Evolutionary conservation across 345 rosid genomes (phyloP), one percentile per base, ranked within the genome.

Genomic region (Eucalyptus globulus): DNA sequence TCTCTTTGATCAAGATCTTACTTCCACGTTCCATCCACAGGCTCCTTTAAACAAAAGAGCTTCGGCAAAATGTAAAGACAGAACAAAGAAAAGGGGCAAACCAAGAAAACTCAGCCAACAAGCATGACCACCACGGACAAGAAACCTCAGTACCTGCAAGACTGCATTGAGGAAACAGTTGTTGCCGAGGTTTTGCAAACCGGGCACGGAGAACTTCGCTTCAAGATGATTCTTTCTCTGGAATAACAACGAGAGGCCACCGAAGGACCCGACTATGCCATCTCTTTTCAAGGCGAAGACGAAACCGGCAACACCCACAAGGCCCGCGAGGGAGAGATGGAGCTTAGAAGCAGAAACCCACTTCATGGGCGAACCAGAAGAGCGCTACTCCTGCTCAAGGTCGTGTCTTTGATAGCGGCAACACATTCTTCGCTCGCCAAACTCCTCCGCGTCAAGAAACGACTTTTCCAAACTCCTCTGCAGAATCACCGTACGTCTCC

Each of bases 111-210:
- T 21, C 83, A 21, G 27, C 24, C 83, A 76, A 11, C 83, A 11
- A 76, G 29, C 29, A 21, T 40, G 47, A 76, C 24, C 24, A 11
- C 83, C 83, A 40, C 27, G 27, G 43, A 87, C 45, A 51, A 56
- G 87, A 50, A 56, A 43, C 87, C 90, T 53, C 62, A 76, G 34
- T 88, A 97, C 99, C 98, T 97, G 99, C 76, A 97, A 91, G 49
- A 97, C 92, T 37, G 94, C 99, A 90, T 97, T 97, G 89, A 97
- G 92, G 91, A 97, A 97, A 92, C 99, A 97, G 87, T 96, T 97
- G 87, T 95, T 97, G 10, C 98, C 99, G 40, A 93, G 96, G 93
- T 97, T 97, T 88, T 92, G 95, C 90, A 97, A 91, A 27, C 99
- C 99, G 53, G 99, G 99, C 6, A 96, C 95, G 34, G 94, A 88